A percentile compares a stretch with the other conserved stretches of the same genome.
Conservation (phyloP, 352 stramenopile genomes). For the Pythium volutum region DNA sequence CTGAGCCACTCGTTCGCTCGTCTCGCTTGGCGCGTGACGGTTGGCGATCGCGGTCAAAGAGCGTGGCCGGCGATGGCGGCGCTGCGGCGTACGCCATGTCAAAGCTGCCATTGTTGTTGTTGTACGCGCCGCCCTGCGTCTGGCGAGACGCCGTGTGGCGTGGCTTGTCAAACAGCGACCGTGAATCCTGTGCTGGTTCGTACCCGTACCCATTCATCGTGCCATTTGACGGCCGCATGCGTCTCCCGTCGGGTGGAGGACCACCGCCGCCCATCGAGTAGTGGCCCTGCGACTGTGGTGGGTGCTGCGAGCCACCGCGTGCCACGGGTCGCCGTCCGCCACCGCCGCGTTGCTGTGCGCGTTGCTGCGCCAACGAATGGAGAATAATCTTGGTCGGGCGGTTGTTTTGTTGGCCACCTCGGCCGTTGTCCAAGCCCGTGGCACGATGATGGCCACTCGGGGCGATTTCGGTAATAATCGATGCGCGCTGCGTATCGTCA, state of each 20-base stretch:
- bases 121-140: too few relatives aligned
- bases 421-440: constrained; percentile 7
- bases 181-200: constrained; percentile 5
- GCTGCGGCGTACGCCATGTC: neutral
- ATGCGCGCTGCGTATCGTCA: constrained; percentile 61
- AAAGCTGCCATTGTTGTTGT: neutral
- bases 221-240: too few relatives aligned
- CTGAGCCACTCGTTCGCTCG: neutral
- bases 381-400: constrained; percentile 64
- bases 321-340: neutral
- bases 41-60: constrained; percentile 55
- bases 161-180: constrained; percentile 15
- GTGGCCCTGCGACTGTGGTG: too few relatives aligned
- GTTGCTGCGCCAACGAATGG: constrained; percentile 53
- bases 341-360: constrained; percentile 4
- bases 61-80: constrained; percentile 35
- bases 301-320: neutral
- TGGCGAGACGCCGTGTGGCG: too few relatives aligned
- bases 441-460: constrained; percentile 13
- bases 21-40: constrained; percentile 15
- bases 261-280: too few relatives aligned
- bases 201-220: constrained; percentile 9
- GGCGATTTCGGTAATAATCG: constrained; percentile 44
- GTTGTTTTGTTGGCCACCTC: constrained; percentile 12
- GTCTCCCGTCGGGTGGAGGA: too few relatives aligned